These are phyloP conservation scores for Salicornia ramosissima DNA, from an alignment of 148 eudicot genomes.

Conservation along the genomic window DNA sequence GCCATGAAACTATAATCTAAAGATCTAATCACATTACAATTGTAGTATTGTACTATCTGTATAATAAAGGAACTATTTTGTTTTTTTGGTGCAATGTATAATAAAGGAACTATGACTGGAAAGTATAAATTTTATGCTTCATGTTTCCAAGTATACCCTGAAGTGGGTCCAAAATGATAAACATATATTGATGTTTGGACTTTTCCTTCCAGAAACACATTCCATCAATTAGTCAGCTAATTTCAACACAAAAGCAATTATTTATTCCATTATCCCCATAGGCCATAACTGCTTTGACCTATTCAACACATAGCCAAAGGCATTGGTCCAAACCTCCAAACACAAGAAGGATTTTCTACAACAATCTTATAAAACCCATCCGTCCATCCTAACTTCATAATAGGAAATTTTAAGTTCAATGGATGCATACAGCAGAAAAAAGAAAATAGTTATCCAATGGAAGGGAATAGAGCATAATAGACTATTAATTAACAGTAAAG, in stretches of 20 bases:
- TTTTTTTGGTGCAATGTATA: no score
- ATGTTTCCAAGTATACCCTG: background rate
- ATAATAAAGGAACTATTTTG: no score
- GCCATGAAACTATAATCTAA: background rate
- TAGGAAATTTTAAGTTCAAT: background rate
- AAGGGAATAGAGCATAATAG: background rate
- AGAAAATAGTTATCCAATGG: no score
- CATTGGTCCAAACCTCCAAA: background rate
- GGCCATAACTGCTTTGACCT: background rate
- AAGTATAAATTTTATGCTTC: no score
- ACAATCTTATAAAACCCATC: background rate
- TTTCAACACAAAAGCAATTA: background rate
- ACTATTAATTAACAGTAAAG: background rate
- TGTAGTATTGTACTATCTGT: no score
- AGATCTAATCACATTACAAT: background rate
- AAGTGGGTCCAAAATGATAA: background rate
- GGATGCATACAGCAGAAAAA: background rate
- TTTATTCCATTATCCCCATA: background rate
- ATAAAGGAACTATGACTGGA: no score
- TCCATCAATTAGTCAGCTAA: background rate
- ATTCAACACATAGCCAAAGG: background rate
- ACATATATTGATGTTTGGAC: background rate
- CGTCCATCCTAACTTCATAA: background rate
- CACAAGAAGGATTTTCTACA: background rate
- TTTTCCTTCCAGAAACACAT: no score